Percentiles rank a stretch among this genome's conserved stretches.
phyloP scores from a whole-genome alignment of 345 rosid species.

The Linum usitatissimum region DNA sequence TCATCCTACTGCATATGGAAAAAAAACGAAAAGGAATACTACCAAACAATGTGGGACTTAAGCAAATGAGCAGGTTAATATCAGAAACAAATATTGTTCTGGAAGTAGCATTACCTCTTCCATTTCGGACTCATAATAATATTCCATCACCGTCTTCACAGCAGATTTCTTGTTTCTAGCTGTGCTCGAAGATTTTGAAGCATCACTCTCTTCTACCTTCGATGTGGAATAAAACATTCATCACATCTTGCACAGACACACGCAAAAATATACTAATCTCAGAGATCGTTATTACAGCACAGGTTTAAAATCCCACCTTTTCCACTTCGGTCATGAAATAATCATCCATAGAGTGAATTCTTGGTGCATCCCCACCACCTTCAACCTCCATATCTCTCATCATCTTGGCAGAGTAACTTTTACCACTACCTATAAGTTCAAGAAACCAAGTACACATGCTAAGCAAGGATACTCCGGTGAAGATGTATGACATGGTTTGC shows the following conservation, averaged over 20 bases:
- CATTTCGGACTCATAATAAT: conserved; percentile 96
- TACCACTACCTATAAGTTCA: conserved; percentile 66
- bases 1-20: not conserved
- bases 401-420: conserved; percentile 88
- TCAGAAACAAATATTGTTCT: not conserved
- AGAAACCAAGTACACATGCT: not conserved
- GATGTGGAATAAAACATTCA: conserved; percentile 1
- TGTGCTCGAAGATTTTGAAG: conserved; percentile 39
- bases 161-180: conserved; percentile 58
- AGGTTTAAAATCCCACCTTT: conserved; percentile 35
- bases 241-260: not conserved
- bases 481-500: not conserved
- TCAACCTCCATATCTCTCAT: conserved; percentile 84
- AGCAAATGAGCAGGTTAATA: not conserved
- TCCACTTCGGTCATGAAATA: conserved; percentile 98
- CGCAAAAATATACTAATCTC: not conserved
- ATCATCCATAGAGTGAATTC: conserved; percentile 96
- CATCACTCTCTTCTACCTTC: conserved; percentile 67
- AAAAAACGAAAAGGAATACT: not conserved
- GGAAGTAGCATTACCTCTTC: conserved; percentile 57
- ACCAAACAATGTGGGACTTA: not conserved
- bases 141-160: conserved; percentile 72
- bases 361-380: conserved; percentile 77
- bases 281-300: conserved; percentile 7
- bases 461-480: not conserved